Base-by-base conservation (phyloP, 2,329 filamentous ascomycete species). In the Colletotrichum euphorbiae region DNA sequence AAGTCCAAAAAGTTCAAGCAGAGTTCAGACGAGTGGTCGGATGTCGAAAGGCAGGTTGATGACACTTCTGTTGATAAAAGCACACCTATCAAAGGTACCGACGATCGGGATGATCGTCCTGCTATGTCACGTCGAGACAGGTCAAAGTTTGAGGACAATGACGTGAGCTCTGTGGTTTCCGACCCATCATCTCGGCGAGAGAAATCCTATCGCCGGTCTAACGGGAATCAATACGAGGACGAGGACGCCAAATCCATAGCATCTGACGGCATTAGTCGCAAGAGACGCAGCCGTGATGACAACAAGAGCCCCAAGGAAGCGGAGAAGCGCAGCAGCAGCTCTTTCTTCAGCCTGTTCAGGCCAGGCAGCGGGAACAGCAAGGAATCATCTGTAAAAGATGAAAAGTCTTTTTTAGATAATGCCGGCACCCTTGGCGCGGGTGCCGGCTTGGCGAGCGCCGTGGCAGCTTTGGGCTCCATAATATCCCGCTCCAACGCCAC, bases 381-480 rank as follows among this genome's bases (percentile, higher is more conserved):
- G 63, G 76, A 79, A 57, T 76, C 70, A 71, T 65, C 71, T 69
- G 74, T 77, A 46, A 77, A 77, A 55, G 62, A 71, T 46, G 69
- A 70, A 70, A 80, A 81, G 77, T 78, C 84, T 90, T 90, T 90
- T 90, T 90, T 90, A 90, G 89, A 80, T 90, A 88, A 86, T 84
- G 86, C 89, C 88, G 88, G 82, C 85, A 90, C 84, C 85, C 83
- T 86, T 87, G 88, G 88, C 88, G 86, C 85, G 83, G 87, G 88
- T 90, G 88, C 82, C 87, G 88, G 89, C 85, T 77, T 86, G 79
- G 83, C 82, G 81, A 83, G 83, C 79, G 82, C 80, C 76, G 83
- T 79, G 71, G 79, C 78, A 74, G 80, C 78, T 67, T 71, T 79
- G 71, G 75, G 78, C 74, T 77, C 79, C 74, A 75, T 78, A 74